These are phyloP conservation scores for Micractinium sp. DNA, from an alignment of 139 green algal genomes.

Conservation along the genomic window DNA sequence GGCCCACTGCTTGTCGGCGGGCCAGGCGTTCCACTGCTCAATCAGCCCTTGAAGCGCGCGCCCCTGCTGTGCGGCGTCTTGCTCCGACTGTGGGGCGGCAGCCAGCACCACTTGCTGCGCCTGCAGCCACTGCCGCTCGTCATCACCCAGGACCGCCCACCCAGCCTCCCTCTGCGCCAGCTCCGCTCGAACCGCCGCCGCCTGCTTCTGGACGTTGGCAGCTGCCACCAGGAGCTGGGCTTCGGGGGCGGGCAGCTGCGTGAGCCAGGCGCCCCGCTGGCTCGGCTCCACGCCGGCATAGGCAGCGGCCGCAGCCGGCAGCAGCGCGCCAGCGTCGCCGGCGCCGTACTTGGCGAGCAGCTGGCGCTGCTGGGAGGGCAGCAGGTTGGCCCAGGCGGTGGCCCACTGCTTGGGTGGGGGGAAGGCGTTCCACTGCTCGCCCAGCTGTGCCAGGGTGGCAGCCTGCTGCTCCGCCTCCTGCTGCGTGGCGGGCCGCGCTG, in stretches of 20 bases:
- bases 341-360: neutral
- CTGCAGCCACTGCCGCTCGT: neutral
- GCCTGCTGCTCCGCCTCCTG: neutral
- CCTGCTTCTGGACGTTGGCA: neutral
- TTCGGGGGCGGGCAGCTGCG: neutral
- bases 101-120: neutral
- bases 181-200: neutral
- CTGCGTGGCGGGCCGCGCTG: neutral
- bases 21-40: neutral
- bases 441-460: neutral
- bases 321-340: neutral
- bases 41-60: neutral
- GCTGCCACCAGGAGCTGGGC: neutral
- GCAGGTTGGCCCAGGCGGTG: neutral
- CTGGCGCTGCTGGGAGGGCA: neutral
- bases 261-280: neutral
- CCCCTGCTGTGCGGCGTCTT: neutral
- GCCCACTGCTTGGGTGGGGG: neutral
- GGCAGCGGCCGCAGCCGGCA: too few species aligned
- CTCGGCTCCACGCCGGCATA: neutral
- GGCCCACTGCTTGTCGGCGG: neutral
- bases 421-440: neutral
- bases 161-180: neutral
- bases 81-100: too few species aligned
- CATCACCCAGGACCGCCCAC: neutral